Conservation (phyloP, 345 rosid species). For the Eucalyptus pumila region DNA sequence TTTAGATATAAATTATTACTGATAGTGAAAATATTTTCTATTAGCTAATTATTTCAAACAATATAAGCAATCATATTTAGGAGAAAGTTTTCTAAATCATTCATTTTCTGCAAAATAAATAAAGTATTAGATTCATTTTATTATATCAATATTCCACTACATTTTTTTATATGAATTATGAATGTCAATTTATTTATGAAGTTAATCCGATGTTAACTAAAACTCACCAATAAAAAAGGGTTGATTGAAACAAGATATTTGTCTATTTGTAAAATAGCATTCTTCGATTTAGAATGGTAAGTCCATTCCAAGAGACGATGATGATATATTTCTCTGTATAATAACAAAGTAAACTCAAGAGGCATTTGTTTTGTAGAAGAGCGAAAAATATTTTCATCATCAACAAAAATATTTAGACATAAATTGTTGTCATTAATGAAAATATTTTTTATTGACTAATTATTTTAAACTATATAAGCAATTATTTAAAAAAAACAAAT, state of each 20-base stretch:
- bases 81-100: not conserved
- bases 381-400: too few species aligned
- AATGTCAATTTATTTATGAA: not conserved
- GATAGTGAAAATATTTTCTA: rapidly evolving
- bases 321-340: not conserved
- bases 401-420: too few species aligned
- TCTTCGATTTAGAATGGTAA: not conserved
- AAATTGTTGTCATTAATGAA: too few species aligned
- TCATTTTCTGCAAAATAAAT: not conserved
- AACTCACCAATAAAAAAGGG: not conserved
- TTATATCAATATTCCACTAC: not conserved
- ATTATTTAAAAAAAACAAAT: too few species aligned
- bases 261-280: not conserved
- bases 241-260: not conserved
- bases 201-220: not conserved
- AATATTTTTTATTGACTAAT: too few species aligned
- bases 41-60: not conserved
- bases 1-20: not conserved
- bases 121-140: not conserved
- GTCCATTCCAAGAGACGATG: not conserved
- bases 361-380: too few species aligned
- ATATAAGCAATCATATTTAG: not conserved
- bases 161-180: not conserved
- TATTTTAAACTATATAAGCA: too few species aligned
- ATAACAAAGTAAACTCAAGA: not conserved